Base-by-base conservation (phyloP, 805 yeast species). In the Nakazawaea peltata region DNA sequence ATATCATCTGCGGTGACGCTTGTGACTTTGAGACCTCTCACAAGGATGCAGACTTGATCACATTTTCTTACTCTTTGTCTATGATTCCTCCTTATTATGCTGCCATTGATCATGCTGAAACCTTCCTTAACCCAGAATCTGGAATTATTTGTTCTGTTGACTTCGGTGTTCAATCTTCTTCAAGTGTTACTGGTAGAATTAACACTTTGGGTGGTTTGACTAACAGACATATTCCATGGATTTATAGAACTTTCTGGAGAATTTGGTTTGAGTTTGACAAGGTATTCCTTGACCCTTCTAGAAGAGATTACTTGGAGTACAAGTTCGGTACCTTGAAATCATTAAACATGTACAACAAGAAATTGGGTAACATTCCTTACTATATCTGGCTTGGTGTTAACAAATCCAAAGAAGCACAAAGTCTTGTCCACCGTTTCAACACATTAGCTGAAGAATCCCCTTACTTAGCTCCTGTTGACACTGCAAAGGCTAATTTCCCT, bases 11-110 rank as follows among this genome's bases (percentile, higher is more conserved):
- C 44, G 79, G 80, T 22, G 94, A 83, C 56, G 94, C 90, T 15
- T 74, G 82, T 44, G 77, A 75, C 39, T 82, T 84, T 50, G 58
- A 63, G 27, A 65, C 81, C 26, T 71, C 74, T 8, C 45, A 53
- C 22, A 50, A 54, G 19, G 52, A 50, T 15, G 88, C 82, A n/a
- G 87, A 84, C 48, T 61, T 83, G 42, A 66, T 83, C 45, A 81
- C 94, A 7, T 78, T 82, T 51, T 80, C 88, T 6, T 83, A 83
- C 57, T 81, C 90, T 1, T 65, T 83, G 39, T 81, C 90, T 14
- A 83, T 83, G 94, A 83, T 83, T 48, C 94, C 94, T 30, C 66
- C 83, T 26, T 84, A 77, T 56, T 81, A 82, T 56, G 77, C 88
- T 9, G 81, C 85, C 9, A 64, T 83, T 43, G 94, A 84, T 51